Conservation (phyloP, 805 yeast genomes). For the Starmerella bombicola region DNA sequence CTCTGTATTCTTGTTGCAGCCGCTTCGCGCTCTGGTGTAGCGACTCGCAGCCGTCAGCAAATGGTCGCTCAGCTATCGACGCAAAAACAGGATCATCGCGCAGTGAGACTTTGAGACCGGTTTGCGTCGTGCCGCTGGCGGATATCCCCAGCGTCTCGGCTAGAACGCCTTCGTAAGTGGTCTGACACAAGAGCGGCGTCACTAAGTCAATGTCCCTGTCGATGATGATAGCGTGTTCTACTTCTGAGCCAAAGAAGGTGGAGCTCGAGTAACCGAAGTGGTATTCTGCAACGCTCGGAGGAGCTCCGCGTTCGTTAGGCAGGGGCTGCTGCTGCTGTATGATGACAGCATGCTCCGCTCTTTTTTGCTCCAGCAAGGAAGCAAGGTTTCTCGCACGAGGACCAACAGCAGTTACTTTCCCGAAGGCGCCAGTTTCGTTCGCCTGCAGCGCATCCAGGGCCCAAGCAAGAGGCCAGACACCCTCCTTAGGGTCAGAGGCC, state of each 20-base stretch:
- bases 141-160: slow-evolving; percentile 53
- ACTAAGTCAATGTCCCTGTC: slow-evolving; percentile 68
- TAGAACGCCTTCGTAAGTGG: slow-evolving; percentile 70
- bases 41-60: slow-evolving; percentile 63
- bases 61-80: slow-evolving; percentile 52
- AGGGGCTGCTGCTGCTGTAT: slow-evolving; percentile 4
- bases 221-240: slow-evolving; percentile 56
- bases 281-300: slow-evolving; percentile 19
- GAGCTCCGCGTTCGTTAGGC: neutral
- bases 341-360: slow-evolving; percentile 14
- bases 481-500: slow-evolving; percentile 1
- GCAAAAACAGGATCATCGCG: slow-evolving; percentile 19
- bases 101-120: slow-evolving; percentile 6
- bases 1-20: slow-evolving; percentile 55
- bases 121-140: slow-evolving; percentile 25
- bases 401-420: slow-evolving; percentile 51
- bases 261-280: slow-evolving; percentile 23
- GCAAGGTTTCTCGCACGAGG: slow-evolving; percentile 37
- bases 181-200: slow-evolving; percentile 59
- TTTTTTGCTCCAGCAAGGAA: slow-evolving; percentile 24
- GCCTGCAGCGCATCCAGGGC: slow-evolving; percentile 37
- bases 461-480: slow-evolving; percentile 32
- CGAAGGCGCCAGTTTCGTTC: slow-evolving; percentile 32
- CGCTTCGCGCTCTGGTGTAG: slow-evolving; percentile 59
- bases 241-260: slow-evolving; percentile 25